A percentile compares a stretch with the other conserved stretches of the same genome.
These are phyloP conservation scores for Zostera marina DNA, from an alignment of 116 monocot species.

Conservation along the genomic window DNA sequence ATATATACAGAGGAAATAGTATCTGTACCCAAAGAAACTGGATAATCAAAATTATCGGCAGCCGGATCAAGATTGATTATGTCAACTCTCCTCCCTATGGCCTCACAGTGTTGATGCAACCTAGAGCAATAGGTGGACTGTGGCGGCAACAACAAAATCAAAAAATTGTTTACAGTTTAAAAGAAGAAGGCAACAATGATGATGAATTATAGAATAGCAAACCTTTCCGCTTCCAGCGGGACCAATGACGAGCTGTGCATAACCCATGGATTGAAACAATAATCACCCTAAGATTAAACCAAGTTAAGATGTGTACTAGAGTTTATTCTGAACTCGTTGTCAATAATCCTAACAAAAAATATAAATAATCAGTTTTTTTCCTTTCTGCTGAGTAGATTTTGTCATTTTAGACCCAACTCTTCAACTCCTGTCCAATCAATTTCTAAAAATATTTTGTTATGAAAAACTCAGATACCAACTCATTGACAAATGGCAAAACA, in stretches of 20 bases:
- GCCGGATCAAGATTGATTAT: constrained; percentile 93
- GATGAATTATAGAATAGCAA: background rate
- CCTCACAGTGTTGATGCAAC: constrained; percentile 63
- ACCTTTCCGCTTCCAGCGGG: constrained; percentile 96
- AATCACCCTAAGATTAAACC: too few species aligned
- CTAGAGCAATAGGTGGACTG: constrained; percentile 96
- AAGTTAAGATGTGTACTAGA: too few species aligned
- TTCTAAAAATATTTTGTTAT: too few species aligned
- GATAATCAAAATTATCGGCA: constrained; percentile 78
- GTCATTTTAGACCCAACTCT: too few species aligned
- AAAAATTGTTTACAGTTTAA: background rate
- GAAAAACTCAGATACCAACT: too few species aligned
- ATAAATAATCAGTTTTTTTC: too few species aligned
- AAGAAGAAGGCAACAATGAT: background rate
- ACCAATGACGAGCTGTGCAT: constrained; percentile 86
- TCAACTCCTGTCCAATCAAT: too few species aligned
- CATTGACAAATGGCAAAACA: too few species aligned
- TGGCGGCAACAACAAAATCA: constrained; percentile 1
- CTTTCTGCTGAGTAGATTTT: too few species aligned
- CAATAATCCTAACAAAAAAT: too few species aligned
- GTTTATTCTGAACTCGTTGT: too few species aligned
- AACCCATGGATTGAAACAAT: constrained; percentile 35
- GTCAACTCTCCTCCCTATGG: constrained; percentile 53
- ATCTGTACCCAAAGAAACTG: constrained; percentile 72
- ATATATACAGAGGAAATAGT: background rate